These are phyloP conservation scores for Phragmites australis DNA, from an alignment of 176 grass and related monocot species.

Conservation along the genomic window DNA sequence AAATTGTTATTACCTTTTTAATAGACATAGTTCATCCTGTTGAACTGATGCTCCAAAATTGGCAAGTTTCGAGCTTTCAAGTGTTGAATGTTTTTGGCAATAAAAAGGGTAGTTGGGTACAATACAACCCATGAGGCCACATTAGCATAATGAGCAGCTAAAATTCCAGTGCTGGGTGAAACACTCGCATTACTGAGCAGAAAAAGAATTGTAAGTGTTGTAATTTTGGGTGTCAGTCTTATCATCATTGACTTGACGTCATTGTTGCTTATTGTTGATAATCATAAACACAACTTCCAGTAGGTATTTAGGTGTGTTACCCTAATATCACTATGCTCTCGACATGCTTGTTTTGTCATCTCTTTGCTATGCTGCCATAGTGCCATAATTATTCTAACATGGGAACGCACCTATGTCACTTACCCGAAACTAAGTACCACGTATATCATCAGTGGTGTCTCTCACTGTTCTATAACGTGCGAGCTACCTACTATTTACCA, in stretches of 20 bases:
- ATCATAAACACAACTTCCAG: background rate
- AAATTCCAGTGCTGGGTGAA: background rate
- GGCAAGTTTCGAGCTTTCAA: background rate
- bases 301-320: background rate
- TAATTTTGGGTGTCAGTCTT: background rate
- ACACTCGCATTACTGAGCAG: background rate
- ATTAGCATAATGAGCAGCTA: background rate
- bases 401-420: background rate
- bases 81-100: background rate
- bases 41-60: conserved; percentile 4
- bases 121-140: background rate
- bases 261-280: conserved; percentile 1
- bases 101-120: background rate
- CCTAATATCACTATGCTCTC: background rate
- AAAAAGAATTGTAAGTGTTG: background rate
- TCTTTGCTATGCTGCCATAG: background rate
- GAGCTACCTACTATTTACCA: background rate
- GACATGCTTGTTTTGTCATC: conserved; percentile 21
- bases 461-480: background rate
- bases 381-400: background rate
- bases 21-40: background rate
- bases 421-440: background rate
- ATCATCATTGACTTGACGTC: background rate
- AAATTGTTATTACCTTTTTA: background rate
- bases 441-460: too few species aligned